Conservation (phyloP, 768 basidiomycete genomes). For the Mycena rebaudengoi region DNA sequence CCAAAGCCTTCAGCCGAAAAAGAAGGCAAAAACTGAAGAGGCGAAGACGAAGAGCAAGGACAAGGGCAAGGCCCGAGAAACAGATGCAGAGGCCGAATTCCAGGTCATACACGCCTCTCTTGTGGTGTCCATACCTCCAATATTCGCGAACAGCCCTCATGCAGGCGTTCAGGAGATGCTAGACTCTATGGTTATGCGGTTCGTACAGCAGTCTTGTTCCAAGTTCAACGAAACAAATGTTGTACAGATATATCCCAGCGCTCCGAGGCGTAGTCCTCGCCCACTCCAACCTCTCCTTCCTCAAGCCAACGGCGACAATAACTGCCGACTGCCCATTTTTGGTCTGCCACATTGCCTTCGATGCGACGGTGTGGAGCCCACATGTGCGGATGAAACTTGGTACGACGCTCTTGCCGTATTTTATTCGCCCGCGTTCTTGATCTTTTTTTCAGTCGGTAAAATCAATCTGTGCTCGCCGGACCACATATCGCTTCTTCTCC, state of each 20-base stretch:
- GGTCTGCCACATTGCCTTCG: conserved; percentile 77
- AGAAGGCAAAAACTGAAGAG: conserved; percentile 47
- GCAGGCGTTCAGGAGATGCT: conserved; percentile 88
- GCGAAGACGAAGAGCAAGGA: conserved; percentile 41
- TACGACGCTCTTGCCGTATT: conserved; percentile 42
- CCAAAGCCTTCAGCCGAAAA: conserved; percentile 39
- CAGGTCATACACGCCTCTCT: conserved; percentile 70
- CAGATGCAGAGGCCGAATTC: conserved; percentile 55
- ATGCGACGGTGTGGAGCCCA: conserved; percentile 91
- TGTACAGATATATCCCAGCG: conserved; percentile 83
- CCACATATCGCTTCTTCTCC: conserved; percentile 89
- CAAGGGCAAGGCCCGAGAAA: conserved; percentile 50
- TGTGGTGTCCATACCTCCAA: conserved; percentile 79
- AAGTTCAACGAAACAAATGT: neutral
- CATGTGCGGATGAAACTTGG: conserved; percentile 82
- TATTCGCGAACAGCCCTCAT: conserved; percentile 77
- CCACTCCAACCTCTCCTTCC: conserved; percentile 80
- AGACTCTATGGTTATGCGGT: conserved; percentile 97
- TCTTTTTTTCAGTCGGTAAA: conserved; percentile 68
- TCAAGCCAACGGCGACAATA: conserved; percentile 69
- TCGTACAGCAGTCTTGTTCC: conserved; percentile 27
- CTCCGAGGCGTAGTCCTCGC: conserved; percentile 87
- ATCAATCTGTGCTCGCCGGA: conserved; percentile 91
- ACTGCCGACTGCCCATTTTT: conserved; percentile 88
- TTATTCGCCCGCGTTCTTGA: conserved; percentile 1